These are phyloP conservation scores for Kurtzmaniella quercitrusa DNA, from an alignment of 1,139 yeast genomes.

Conservation along the genomic window DNA sequence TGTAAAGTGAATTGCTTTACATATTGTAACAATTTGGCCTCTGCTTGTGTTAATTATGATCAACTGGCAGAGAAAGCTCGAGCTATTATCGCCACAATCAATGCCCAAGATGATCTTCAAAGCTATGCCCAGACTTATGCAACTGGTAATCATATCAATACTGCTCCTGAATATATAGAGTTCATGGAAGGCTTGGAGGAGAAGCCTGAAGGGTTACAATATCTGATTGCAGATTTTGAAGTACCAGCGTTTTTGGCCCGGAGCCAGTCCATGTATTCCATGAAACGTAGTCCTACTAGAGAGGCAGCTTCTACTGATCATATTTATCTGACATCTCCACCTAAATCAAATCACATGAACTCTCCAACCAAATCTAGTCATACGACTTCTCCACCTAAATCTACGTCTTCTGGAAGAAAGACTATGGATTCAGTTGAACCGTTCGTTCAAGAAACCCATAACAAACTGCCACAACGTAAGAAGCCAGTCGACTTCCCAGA, in stretches of 20 bases:
- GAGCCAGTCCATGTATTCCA: conserved; percentile 24
- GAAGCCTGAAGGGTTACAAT: conserved; percentile 14
- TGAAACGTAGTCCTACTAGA: conserved; percentile 7
- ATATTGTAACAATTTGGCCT: conserved; percentile 71
- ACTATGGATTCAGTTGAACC: not conserved
- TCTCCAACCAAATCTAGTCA: not conserved
- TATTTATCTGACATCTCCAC: not conserved
- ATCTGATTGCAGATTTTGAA: conserved; percentile 26
- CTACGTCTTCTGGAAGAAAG: not conserved
- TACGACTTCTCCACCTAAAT: not conserved
- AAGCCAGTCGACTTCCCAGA: conserved; percentile 1
- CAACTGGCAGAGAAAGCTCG: conserved; percentile 71
- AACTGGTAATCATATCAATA: conserved; percentile 62
- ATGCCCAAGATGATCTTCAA: conserved; percentile 56
- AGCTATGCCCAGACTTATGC: conserved; percentile 53
- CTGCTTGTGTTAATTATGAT: conserved; percentile 76
- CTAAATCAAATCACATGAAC: not conserved
- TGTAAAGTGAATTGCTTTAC: conserved; percentile 79
- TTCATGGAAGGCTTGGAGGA: conserved; percentile 37
- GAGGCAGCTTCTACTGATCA: not conserved
- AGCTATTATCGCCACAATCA: conserved; percentile 63
- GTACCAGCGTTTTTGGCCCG: conserved; percentile 36
- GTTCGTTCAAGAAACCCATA: not conserved
- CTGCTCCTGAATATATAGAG: conserved; percentile 48
- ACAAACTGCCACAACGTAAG: conserved; percentile 9